A percentile compares a stretch with the other conserved stretches of the same genome.
phyloP scores from a whole-genome alignment of 345 rosid genomes.

The Ceriops decandra region DNA sequence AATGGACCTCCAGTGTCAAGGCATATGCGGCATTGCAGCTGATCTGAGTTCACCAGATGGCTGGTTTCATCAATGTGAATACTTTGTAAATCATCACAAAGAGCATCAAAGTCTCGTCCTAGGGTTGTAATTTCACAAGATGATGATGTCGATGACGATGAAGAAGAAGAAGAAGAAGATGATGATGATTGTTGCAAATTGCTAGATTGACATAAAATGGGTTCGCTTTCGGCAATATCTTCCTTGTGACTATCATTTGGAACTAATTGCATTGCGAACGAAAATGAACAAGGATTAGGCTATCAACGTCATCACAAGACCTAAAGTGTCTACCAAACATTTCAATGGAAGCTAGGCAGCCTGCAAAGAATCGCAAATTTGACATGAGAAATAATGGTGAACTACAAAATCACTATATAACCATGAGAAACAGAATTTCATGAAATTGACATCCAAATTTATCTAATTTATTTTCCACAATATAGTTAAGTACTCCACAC shows the following conservation, averaged over 20 bases:
- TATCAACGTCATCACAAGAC: slow-evolving; percentile 15
- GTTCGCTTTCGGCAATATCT: slow-evolving; percentile 61
- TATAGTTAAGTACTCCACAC: too few species aligned
- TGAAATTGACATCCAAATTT: too few species aligned
- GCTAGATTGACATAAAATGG: slow-evolving; percentile 47
- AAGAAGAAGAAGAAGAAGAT: neutral
- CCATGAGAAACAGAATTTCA: too few species aligned
- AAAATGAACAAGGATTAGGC: slow-evolving; percentile 20
- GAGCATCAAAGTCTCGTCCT: slow-evolving; percentile 42
- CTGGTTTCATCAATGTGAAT: slow-evolving; percentile 56
- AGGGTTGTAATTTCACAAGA: slow-evolving; percentile 60
- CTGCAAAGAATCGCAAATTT: slow-evolving; percentile 12
- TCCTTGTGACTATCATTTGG: slow-evolving; percentile 57
- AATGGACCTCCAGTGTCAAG: slow-evolving; percentile 82
- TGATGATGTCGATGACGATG: slow-evolving; percentile 34
- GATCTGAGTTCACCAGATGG: slow-evolving; percentile 66
- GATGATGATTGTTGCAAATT: slow-evolving; percentile 29
- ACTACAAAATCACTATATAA: too few species aligned
- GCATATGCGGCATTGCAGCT: slow-evolving; percentile 91
- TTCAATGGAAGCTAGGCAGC: slow-evolving; percentile 19
- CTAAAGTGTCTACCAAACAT: slow-evolving; percentile 21
- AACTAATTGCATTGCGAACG: slow-evolving; percentile 75
- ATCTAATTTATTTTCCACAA: too few species aligned
- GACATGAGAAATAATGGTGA: too few species aligned
- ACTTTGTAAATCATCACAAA: slow-evolving; percentile 45